Percentiles rank a stretch among this genome's conserved stretches.
These are phyloP conservation scores for Phallus indusiatus DNA, from an alignment of 768 basidiomycete species.

Conservation along the genomic window DNA sequence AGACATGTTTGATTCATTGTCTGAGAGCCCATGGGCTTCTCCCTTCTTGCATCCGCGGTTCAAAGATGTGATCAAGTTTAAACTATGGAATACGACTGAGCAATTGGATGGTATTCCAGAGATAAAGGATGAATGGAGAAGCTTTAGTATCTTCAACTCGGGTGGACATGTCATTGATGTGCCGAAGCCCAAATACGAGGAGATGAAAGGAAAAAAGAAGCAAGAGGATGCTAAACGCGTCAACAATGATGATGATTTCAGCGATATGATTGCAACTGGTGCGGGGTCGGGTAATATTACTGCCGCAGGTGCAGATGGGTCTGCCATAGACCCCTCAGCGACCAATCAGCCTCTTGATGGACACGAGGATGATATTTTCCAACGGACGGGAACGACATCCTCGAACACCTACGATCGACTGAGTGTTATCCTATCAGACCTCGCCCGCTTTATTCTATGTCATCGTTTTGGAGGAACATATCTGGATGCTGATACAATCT, in stretches of 20 bases:
- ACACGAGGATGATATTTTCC: conserved; percentile 45
- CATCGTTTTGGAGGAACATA: conserved; percentile 96
- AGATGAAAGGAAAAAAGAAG: conserved; percentile 24
- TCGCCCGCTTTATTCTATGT: conserved; percentile 95
- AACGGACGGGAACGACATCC: conserved; percentile 85
- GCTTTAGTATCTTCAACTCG: conserved; percentile 79
- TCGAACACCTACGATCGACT: conserved; percentile 81
- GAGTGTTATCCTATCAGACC: conserved; percentile 90
- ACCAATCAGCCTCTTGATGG: conserved; percentile 12
- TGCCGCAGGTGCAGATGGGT: conserved; percentile 9
- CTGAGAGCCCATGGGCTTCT: conserved; percentile 85
- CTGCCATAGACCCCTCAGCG: conserved; percentile 13
- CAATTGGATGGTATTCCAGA: conserved; percentile 90
- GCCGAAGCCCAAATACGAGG: conserved; percentile 30
- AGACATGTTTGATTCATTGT: conserved; percentile 79
- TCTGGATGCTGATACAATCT: conserved; percentile 92
- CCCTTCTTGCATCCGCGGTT: conserved; percentile 93
- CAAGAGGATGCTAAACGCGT: conserved; percentile 14
- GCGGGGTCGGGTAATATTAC: background rate
- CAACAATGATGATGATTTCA: conserved; percentile 33
- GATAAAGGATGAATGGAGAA: conserved; percentile 83
- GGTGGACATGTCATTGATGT: conserved; percentile 69
- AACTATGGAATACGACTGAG: conserved; percentile 97
- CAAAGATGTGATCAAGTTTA: conserved; percentile 88
- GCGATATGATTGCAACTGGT: conserved; percentile 19